Conservation (phyloP, 225 moss, liverwort and hornwort species). For the Climacium dendroides region DNA sequence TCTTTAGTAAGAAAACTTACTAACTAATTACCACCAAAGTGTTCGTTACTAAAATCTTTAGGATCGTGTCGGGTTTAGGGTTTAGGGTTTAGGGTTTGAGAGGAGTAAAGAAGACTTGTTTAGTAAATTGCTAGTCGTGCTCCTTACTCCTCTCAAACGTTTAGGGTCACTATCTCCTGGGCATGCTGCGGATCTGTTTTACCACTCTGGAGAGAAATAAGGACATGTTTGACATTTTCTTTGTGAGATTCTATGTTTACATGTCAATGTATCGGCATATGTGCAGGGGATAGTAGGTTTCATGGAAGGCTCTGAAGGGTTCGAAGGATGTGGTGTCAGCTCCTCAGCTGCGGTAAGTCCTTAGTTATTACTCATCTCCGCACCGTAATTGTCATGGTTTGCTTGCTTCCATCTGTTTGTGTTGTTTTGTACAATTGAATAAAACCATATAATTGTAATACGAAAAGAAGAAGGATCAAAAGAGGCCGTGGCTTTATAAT, state of each 20-base stretch:
- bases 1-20: neutral
- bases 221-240: neutral
- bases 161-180: neutral
- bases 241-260: neutral
- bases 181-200: neutral
- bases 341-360: constrained; percentile 89
- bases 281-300: constrained; percentile 78
- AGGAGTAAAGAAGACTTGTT: neutral
- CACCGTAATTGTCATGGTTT: neutral
- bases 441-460: neutral
- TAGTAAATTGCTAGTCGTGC: neutral
- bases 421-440: neutral
- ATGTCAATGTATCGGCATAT: neutral
- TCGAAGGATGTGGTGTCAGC: constrained; percentile 95
- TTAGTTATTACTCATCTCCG: neutral
- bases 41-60: neutral
- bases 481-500: neutral
- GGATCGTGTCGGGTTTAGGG: neutral
- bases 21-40: neutral
- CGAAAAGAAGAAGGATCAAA: neutral
- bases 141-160: neutral
- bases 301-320: constrained; percentile 72
- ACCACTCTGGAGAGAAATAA: neutral
- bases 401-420: neutral
- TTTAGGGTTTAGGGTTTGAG: neutral